Evolutionary conservation across 495 filamentous ascomycete genomes (phyloP).

Genomic region (Entonaema liquescens): DNA sequence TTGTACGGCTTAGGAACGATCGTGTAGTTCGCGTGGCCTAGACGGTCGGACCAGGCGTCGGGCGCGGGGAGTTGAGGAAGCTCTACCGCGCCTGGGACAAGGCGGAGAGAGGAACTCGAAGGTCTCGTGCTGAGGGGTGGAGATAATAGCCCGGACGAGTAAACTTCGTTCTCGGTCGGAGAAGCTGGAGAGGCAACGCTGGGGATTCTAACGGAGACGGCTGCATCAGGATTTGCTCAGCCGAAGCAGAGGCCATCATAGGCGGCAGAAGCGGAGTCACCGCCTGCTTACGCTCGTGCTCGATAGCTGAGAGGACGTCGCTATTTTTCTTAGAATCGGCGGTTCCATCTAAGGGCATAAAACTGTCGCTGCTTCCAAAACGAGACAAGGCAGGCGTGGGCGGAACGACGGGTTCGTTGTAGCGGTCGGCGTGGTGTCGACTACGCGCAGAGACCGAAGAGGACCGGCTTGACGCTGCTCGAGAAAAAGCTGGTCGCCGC

Average conservation of each 20-base stretch:
- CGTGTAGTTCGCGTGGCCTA: conserved; percentile 93
- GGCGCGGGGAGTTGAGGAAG: conserved; percentile 60
- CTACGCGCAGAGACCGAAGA: conserved; percentile 72
- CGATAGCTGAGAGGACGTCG: conserved; percentile 53
- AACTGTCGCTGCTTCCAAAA: conserved; percentile 66
- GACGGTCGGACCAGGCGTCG: conserved; percentile 81
- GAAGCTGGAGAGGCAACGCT: conserved; percentile 54
- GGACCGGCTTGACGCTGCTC: conserved; percentile 69
- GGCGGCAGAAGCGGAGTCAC: conserved; percentile 86
- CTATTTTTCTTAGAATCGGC: conserved; percentile 70
- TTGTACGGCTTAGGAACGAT: conserved; percentile 84
- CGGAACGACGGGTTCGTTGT: conserved; percentile 65
- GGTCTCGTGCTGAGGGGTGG: conserved; percentile 83
- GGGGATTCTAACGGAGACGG: conserved; percentile 87
- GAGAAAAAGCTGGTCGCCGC: conserved; percentile 51
- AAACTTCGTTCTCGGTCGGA: conserved; percentile 37
- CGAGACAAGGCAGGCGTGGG: conserved; percentile 73
- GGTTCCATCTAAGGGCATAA: conserved; percentile 49
- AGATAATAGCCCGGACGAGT: conserved; percentile 61
- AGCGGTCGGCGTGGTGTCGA: conserved; percentile 56
- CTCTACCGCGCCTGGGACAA: conserved; percentile 48
- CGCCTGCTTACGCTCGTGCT: conserved; percentile 69
- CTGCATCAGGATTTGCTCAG: conserved; percentile 53
- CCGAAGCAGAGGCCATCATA: conserved; percentile 65
- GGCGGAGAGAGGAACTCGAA: conserved; percentile 77